Percentiles rank a stretch among this genome's conserved stretches.
These are phyloP conservation scores for Fraxinus nigra DNA, from an alignment of 305 asterid genomes.

Conservation along the genomic window DNA sequence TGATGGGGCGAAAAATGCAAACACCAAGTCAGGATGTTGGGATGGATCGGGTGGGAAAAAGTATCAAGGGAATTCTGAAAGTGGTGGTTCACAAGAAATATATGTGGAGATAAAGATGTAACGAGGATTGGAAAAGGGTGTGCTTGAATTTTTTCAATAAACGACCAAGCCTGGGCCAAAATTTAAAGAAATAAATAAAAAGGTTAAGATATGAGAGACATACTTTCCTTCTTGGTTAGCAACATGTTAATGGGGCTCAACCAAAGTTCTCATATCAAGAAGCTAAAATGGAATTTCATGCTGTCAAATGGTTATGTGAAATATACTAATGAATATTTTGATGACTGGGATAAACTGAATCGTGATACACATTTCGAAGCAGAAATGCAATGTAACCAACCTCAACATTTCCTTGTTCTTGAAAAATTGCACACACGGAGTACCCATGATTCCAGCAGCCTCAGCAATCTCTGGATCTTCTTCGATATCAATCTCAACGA, in stretches of 20 bases:
- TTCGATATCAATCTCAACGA: constrained; percentile 86
- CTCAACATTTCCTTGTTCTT: constrained; percentile 87
- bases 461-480: constrained; percentile 66
- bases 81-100: neutral
- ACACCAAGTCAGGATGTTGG: neutral
- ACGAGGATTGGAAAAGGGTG: neutral
- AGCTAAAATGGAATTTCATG: neutral
- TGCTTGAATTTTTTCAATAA: neutral
- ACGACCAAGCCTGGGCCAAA: neutral
- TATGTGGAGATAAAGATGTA: neutral
- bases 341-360: neutral
- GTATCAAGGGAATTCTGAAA: neutral
- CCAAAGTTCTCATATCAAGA: neutral
- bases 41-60: neutral
- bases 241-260: neutral
- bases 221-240: neutral
- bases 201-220: neutral
- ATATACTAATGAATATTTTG: neutral
- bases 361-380: neutral
- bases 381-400: constrained; percentile 38
- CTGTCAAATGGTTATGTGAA: neutral
- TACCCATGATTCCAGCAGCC: constrained; percentile 94
- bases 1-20: neutral
- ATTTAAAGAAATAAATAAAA: neutral
- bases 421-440: constrained; percentile 93